Base-by-base conservation (phyloP, 805 yeast species). In the Pichia deserticola region DNA sequence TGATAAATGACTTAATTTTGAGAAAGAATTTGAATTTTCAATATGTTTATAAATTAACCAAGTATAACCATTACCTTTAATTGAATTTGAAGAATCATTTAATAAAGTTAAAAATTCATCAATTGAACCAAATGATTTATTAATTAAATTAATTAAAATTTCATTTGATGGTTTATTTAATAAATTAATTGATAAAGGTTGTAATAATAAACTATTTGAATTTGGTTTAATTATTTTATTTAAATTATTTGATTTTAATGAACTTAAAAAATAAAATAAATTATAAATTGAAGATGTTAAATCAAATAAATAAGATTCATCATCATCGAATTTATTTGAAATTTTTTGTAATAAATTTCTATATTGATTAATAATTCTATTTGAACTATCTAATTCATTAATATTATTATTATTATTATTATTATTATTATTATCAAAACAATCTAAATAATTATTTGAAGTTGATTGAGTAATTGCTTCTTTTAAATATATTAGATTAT, bases 21-120 rank as follows among this genome's bases (percentile, higher is more conserved):
- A 54, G 49, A 56, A 52, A 20, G 48, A 39, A 7, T 27, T 33
- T 6, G 48, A 37, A 45, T 60, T 61, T 7, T 61, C 60, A 35
- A 54, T 53, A 20, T 56, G 58, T 66, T 73, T 74, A 51, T 92
- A 95, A 27, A 89, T 83, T 20, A 93, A 71, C 93, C 97, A 93
- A 10, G 90, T 86, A 67, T 76, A 82, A 4, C 99, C 99, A 65
- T 88, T 92, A 45, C 98, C 97, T 53, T 84, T 80, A 53, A 89
- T 78, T 5, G 84, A 76, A 45, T 73, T 68, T 10, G 92, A 88
- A 1, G 93, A 81, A 51, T 79, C 77, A 51, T 86, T 61, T 41
- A 93, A 66, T 43, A 87, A 74, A 1, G 86, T 78, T 57, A 85
- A 76, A 63, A 93, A 83, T 63, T 89, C 95, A 13, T 76, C 78